Evolutionary conservation across 176 grass and related monocot genomes (phyloP), one percentile per base, ranked within the genome.

Genomic region (Carex myosuroides): DNA sequence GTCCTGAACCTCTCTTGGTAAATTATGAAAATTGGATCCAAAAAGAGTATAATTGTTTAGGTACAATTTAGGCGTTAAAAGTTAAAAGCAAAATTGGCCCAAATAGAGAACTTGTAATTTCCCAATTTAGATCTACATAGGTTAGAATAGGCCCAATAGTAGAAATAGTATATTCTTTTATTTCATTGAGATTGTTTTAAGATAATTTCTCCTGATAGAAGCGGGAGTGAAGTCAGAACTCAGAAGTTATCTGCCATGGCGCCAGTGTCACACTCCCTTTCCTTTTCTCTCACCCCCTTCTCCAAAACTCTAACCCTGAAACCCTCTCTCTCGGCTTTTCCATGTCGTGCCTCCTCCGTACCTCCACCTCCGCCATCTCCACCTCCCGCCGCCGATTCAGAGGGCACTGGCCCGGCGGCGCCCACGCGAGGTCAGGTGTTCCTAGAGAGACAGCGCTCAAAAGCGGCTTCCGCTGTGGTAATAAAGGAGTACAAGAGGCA

Each of bases 361-460:
- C 76, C 12, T 4, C 30, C 72, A 0, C 83, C 83, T 52, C 41
- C 86, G 0, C 2, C 87, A 0, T 44, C 91, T 8, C 63, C 46
- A 13, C n/a, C 64, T 13, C 79, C 46, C 2, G 79, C 82, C 6
- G 87, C 87, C 11, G 81, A 87, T 8, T 35, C 74, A 2, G 75
- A 84, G 0, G 94, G 94, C 0, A 83, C 87, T 46, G 89, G 92
- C 2, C 65, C 95, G 6, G 82, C 85, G 59, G 85, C 85, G 16
- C 92, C 92, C 1, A 87, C 95, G 2, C 66, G 95, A 0, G 92
- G 90, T 10, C 89, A 94, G 56, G 72, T 89, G 63, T 94, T 91
- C 88, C 83, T 98, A 21, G 92, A 90, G 37, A 82, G 64, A 13
- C 86, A 94, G 80, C 86, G 91, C 1, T 90, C 91, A 1, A 20